Evolutionary conservation across 2,329 filamentous ascomycete genomes (phyloP).

Genomic region (Bipolaris cookei): DNA sequence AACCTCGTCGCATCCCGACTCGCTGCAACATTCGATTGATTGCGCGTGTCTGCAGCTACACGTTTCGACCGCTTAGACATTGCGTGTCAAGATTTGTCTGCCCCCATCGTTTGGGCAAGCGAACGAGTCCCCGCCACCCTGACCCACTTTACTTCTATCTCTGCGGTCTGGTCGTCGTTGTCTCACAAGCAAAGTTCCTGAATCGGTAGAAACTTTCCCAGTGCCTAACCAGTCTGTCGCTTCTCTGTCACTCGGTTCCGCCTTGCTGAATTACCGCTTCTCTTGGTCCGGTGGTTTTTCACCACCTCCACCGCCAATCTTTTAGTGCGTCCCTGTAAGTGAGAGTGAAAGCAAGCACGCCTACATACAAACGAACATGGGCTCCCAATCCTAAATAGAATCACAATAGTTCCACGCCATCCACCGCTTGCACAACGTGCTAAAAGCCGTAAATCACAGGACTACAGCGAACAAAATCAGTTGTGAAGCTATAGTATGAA

Average conservation of each 20-base stretch:
- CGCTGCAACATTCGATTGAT: not conserved
- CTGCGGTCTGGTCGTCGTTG: not conserved
- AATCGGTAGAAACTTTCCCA: not conserved
- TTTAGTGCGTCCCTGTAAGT: not conserved
- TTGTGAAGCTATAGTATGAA: conserved; percentile 18
- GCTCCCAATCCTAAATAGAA: not conserved
- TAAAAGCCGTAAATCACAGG: not conserved
- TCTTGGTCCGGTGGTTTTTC: not conserved
- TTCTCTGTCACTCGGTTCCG: not conserved
- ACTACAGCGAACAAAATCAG: conserved; percentile 1
- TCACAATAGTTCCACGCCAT: not conserved
- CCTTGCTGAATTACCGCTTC: not conserved
- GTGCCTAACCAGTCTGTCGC: not conserved
- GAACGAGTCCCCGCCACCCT: not conserved
- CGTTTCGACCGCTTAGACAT: not conserved
- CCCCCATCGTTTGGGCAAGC: not conserved
- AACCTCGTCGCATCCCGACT: not conserved
- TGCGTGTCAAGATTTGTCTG: not conserved
- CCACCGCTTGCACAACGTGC: not conserved
- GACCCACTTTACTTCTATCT: not conserved
- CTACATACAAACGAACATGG: not conserved
- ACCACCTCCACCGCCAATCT: not conserved
- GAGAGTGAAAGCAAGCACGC: not conserved
- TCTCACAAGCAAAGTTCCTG: not conserved
- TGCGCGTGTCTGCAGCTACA: not conserved